Conservation (phyloP, 768 basidiomycete species). For the Auricularia auricula-judae region DNA sequence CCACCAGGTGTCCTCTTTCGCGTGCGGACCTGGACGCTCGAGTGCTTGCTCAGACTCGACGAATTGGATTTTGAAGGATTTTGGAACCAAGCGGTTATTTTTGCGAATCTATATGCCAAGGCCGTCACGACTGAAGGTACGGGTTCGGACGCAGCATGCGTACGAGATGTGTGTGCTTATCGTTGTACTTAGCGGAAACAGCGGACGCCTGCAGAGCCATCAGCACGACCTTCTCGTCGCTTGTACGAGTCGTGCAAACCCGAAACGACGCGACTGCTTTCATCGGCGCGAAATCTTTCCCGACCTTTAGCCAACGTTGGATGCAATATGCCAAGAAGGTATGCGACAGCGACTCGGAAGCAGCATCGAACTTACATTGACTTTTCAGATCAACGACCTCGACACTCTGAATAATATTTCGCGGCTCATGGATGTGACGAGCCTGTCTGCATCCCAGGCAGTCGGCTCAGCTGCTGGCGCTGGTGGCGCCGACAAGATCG, state of each 20-base stretch:
- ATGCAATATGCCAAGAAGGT: slow-evolving; percentile 1
- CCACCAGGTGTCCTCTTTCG: slow-evolving; percentile 1
- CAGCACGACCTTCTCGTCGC: not conserved
- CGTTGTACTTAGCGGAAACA: not conserved
- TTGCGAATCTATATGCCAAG: slow-evolving; percentile 4
- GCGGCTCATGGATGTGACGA: not conserved
- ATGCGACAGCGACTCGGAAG: not conserved
- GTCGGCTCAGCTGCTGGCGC: not conserved
- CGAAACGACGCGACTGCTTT: not conserved
- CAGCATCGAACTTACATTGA: not conserved
- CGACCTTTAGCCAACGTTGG: not conserved
- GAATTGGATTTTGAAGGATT: slow-evolving; percentile 4
- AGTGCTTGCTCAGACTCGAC: slow-evolving; percentile 5
- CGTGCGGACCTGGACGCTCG: slow-evolving; percentile 6
- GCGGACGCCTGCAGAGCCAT: slow-evolving; percentile 1
- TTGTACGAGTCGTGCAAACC: not conserved
- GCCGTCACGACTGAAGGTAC: not conserved
- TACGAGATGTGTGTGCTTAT: not conserved
- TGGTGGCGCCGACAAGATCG: not conserved
- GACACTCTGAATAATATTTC: not conserved
- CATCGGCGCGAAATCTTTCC: not conserved
- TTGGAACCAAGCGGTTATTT: slow-evolving; percentile 6
- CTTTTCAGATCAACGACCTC: not conserved
- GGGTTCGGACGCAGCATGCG: not conserved
- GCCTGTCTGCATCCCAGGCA: not conserved